Conservation (phyloP, 225 moss, liverwort and hornwort genomes). For the Pseudoscleropodium purum region DNA sequence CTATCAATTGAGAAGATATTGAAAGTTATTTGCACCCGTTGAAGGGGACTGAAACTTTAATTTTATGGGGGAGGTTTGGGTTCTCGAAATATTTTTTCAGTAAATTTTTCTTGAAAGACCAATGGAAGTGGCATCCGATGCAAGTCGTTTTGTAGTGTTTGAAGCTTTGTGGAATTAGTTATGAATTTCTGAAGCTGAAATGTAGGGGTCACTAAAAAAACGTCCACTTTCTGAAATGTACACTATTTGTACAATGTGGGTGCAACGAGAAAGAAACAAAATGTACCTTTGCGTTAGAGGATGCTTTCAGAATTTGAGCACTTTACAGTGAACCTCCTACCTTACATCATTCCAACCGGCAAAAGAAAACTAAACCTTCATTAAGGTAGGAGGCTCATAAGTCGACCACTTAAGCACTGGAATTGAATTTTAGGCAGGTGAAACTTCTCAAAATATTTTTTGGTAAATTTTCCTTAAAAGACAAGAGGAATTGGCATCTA, state of each 20-base stretch:
- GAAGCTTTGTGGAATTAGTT: neutral
- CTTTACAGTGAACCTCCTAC: no score
- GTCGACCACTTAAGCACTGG: no score
- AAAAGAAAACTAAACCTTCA: rapidly evolving
- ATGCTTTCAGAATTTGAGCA: rapidly evolving
- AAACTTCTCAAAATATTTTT: no score
- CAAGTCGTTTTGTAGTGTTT: neutral
- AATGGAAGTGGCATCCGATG: neutral
- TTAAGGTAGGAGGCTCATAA: no score
- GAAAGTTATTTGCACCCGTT: neutral
- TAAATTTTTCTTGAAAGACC: neutral
- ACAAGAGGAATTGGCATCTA: no score
- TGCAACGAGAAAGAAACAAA: neutral
- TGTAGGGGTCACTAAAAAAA: rapidly evolving
- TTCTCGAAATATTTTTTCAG: no score
- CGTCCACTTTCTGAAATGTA: neutral
- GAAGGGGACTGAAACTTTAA: neutral
- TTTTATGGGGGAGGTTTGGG: neutral
- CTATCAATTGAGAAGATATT: neutral
- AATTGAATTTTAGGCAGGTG: no score
- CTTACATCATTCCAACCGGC: rapidly evolving
- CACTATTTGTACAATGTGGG: rapidly evolving
- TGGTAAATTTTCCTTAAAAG: no score
- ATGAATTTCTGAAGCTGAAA: neutral
- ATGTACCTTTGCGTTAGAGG: rapidly evolving